These are phyloP conservation scores for Fraxinus excelsior DNA, from an alignment of 257 asterid species.

Conservation along the genomic window DNA sequence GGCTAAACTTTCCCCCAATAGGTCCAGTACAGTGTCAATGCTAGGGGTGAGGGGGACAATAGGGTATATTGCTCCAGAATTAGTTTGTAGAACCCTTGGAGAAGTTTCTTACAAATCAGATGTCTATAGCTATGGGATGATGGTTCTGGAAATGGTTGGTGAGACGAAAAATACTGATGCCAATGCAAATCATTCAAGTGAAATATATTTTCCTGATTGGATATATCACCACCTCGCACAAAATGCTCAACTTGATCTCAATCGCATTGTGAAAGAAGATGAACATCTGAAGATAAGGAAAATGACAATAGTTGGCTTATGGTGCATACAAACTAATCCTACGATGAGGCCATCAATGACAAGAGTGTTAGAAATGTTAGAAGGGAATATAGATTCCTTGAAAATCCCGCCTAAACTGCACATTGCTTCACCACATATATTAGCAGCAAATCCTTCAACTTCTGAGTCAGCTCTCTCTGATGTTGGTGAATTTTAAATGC, in stretches of 20 bases:
- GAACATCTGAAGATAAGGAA: constrained; percentile 25
- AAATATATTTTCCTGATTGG: constrained; percentile 34
- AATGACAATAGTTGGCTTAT: constrained; percentile 34
- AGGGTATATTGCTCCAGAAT: constrained; percentile 40
- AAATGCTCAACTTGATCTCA: constrained; percentile 1
- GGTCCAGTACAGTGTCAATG: constrained; percentile 26
- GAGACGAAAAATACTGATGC: constrained; percentile 26
- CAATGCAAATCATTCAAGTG: constrained; percentile 2
- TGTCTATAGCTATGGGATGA: constrained; percentile 42
- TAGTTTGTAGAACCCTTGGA: constrained; percentile 27
- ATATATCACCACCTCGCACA: constrained; percentile 18
- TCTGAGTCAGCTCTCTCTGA: neutral
- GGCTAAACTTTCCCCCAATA: constrained; percentile 23
- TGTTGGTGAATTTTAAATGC: no score
- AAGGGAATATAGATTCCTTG: constrained; percentile 19
- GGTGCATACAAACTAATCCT: constrained; percentile 39
- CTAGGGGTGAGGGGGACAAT: constrained; percentile 32
- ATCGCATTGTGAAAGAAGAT: neutral
- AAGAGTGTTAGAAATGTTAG: constrained; percentile 36
- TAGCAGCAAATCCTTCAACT: neutral
- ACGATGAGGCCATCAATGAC: constrained; percentile 31
- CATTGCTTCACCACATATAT: constrained; percentile 19
- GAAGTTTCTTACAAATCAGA: constrained; percentile 35
- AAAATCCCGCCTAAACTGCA: constrained; percentile 28
- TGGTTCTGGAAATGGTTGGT: constrained; percentile 38